Percentiles rank a stretch among this genome's conserved stretches.
These are phyloP conservation scores for Xylaria venustula DNA, from an alignment of 495 filamentous ascomycete genomes.

Conservation along the genomic window DNA sequence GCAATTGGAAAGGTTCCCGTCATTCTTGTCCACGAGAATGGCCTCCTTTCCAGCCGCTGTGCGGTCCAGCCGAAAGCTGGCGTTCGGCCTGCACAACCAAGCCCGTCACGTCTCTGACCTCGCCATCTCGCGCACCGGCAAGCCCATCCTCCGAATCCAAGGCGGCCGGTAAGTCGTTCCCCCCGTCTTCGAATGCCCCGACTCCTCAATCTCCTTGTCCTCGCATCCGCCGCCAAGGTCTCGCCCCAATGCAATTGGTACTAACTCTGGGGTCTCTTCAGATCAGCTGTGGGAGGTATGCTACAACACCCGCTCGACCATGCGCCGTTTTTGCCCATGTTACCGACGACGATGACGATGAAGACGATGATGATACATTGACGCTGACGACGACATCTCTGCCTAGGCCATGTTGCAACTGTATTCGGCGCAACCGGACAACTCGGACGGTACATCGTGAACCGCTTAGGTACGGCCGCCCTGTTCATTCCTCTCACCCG, in stretches of 20 bases:
- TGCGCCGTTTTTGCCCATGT: conserved; percentile 20
- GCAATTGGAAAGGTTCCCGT: conserved; percentile 29
- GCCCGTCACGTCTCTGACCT: conserved; percentile 65
- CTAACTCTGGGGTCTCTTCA: conserved; percentile 33
- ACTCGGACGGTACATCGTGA: conserved; percentile 96
- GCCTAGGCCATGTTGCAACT: conserved; percentile 83
- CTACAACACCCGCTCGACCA: conserved; percentile 24
- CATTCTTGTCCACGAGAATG: conserved; percentile 44
- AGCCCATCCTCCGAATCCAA: conserved; percentile 76
- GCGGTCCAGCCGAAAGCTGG: conserved; percentile 41
- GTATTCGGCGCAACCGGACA: conserved; percentile 98
- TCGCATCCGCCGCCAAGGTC: background rate
- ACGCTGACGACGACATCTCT: conserved; percentile 33
- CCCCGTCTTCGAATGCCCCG: no score
- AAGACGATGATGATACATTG: conserved; percentile 18
- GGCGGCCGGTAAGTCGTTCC: conserved; percentile 86
- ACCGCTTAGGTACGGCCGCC: conserved; percentile 72
- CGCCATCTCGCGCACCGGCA: conserved; percentile 80
- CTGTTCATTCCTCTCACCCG: background rate
- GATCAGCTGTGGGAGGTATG: conserved; percentile 82
- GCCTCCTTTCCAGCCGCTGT: conserved; percentile 47
- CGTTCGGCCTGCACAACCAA: conserved; percentile 21
- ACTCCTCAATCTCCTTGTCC: conserved; percentile 7
- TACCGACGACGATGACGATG: conserved; percentile 28
- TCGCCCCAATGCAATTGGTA: conserved; percentile 23